Conservation (phyloP, 345 rosid species). For the Eucalyptus curtisii region DNA sequence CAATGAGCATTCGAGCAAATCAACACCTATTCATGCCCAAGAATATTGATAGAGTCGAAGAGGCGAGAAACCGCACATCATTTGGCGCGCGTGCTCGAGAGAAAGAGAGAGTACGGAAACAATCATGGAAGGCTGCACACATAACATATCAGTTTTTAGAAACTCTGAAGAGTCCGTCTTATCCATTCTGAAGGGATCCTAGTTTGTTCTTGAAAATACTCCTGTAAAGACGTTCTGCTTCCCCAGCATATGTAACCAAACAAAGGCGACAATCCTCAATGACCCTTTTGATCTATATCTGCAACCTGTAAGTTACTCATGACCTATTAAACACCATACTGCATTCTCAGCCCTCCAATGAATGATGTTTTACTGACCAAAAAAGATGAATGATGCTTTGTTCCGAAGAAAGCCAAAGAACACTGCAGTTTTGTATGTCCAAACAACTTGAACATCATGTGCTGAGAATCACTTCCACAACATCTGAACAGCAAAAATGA, state of each 20-base stretch:
- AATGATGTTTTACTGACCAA: not conserved
- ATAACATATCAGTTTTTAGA: not conserved
- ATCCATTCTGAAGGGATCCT: not conserved
- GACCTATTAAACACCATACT: not conserved
- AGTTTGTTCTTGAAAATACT: no score
- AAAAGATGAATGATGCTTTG: not conserved
- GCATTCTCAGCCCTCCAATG: not conserved
- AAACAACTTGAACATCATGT: not conserved
- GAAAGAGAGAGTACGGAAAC: no score
- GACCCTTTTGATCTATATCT: not conserved
- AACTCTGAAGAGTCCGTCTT: not conserved
- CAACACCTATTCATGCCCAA: not conserved
- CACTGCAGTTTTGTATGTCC: not conserved
- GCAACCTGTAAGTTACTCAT: not conserved
- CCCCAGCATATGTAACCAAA: not conserved
- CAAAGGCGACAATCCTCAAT: not conserved
- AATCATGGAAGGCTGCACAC: no score
- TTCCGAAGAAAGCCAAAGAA: not conserved
- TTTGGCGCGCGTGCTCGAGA: not conserved
- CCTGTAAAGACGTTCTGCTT: not conserved
- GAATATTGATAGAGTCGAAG: no score
- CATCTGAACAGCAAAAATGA: not conserved
- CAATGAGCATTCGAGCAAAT: not conserved
- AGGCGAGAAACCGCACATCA: not conserved
- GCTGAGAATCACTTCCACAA: not conserved